Base-by-base conservation (phyloP, 2,329 filamentous ascomycete genomes). In the Monosporascus ibericus region DNA sequence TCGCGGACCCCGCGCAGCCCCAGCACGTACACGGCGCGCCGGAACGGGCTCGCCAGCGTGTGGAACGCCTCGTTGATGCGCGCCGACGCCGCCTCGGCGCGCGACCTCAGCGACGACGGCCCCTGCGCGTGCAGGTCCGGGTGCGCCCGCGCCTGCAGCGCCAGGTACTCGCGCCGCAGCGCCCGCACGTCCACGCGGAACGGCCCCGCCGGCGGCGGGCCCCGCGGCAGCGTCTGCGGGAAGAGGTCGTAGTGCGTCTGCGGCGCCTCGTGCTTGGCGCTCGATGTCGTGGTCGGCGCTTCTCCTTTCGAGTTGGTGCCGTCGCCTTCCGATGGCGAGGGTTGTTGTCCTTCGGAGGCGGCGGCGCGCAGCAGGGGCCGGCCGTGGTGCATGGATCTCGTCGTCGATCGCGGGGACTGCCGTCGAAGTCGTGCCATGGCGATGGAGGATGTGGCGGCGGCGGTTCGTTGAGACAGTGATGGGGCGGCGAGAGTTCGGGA, bases 21-120 rank as follows among this genome's bases (percentile, higher is more conserved):
- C 0, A 97, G 80, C 6, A 97, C 74, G 68, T 97, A 96, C 68
- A 96, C 90, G n/a, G 92, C 92, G 24, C 94, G 83, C 47, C 82
- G 70, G 14, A 99, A 75, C 17, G 94, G 92, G 60, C 86, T 82
- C 48, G 81, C 75, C 1, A 99, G 80, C 3, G 92, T 96, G 64
- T 84, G 86, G 78, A 95, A 97, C 1, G 94, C 94, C 59, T 91
- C 86, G 76, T 97, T 97, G 69, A 97, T 92, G 25, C 82, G 80
- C 7, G 90, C 82, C 9, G 88, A 94, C n/a, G 85, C 75, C 0
- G 84, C 87, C 69, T 95, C 89, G 20, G 91, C 90, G 47, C 79
- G 64, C 61, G 72, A 61, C 72, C 86, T 76, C 69, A 76, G 64
- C 68, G 24, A 1, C 24, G 76, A 40, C 60, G 77, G 58, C 60